phyloP scores from a whole-genome alignment of 345 rosid genomes.

The Triadica sebifera region DNA sequence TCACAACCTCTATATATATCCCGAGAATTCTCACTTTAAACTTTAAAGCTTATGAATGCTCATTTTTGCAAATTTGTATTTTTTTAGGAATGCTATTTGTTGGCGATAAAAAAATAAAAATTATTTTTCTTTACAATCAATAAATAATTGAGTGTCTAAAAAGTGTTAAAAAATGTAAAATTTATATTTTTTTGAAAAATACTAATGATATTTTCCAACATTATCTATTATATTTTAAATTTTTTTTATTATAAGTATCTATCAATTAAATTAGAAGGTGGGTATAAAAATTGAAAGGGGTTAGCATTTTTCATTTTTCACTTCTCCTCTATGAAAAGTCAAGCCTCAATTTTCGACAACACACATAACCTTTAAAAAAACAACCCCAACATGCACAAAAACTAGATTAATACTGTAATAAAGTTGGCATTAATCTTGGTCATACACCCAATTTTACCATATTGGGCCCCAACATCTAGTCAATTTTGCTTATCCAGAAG shows the following conservation, averaged over 20 bases:
- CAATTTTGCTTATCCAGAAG: neutral
- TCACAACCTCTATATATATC: too few species aligned
- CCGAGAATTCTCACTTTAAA: neutral
- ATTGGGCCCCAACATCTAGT: neutral
- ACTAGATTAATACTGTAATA: constrained; percentile 32
- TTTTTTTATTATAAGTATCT: too few species aligned
- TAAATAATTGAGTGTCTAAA: too few species aligned
- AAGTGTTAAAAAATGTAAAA: too few species aligned
- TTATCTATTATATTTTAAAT: too few species aligned
- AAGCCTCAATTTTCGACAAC: neutral
- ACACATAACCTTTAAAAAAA: neutral
- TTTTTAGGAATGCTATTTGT: neutral
- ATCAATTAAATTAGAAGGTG: too few species aligned
- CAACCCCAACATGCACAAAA: too few species aligned
- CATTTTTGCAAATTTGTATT: neutral
- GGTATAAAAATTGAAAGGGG: too few species aligned
- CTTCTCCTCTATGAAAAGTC: neutral
- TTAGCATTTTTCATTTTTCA: constrained; percentile 15
- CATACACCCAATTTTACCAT: neutral
- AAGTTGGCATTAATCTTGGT: constrained; percentile 17
- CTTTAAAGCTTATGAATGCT: neutral
- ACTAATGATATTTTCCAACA: too few species aligned
- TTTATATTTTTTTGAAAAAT: too few species aligned
- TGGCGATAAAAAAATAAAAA: too few species aligned
- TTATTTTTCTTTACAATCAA: too few species aligned